These are phyloP conservation scores for Claviceps sp. DNA, from an alignment of 2,329 filamentous ascomycete species.

Conservation along the genomic window DNA sequence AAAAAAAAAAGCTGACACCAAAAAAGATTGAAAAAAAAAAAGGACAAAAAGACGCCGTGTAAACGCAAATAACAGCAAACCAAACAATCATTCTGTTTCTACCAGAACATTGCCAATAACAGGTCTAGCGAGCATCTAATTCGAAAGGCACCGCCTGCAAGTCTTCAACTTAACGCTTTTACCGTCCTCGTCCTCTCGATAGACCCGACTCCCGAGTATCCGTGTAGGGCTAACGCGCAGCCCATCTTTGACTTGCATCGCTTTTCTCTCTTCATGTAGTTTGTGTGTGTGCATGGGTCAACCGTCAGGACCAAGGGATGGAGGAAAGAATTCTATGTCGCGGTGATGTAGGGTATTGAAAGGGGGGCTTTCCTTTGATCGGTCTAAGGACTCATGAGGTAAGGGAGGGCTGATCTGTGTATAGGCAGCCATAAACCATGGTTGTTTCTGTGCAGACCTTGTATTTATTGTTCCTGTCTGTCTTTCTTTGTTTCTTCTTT, in stretches of 20 bases:
- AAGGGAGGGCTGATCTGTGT: not conserved
- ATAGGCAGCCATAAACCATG: not conserved
- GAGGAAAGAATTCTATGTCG: constrained; percentile 3
- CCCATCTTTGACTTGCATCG: not conserved
- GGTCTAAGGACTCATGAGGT: constrained; percentile 1
- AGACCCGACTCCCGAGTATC: not conserved
- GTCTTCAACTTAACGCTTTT: constrained; percentile 4
- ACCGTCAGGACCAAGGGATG: not conserved
- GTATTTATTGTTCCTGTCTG: no score
- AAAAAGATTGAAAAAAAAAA: no score
- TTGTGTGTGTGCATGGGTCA: not conserved
- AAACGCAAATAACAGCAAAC: no score
- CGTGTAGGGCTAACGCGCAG: not conserved
- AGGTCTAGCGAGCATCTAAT: no score
- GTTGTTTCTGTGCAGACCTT: no score
- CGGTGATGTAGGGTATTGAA: constrained; percentile 1
- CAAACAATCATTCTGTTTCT: no score
- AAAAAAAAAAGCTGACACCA: no score
- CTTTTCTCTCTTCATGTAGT: no score
- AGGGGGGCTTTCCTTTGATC: not conserved
- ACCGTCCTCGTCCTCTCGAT: not conserved
- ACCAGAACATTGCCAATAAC: not conserved
- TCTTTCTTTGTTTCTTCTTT: no score
- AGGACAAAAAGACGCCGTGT: no score
- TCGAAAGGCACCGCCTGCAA: constrained; percentile 2